A percentile compares a stretch with the other conserved stretches of the same genome.
These are phyloP conservation scores for Breynia disticha DNA, from an alignment of 441 rosid genomes.

Conservation along the genomic window DNA sequence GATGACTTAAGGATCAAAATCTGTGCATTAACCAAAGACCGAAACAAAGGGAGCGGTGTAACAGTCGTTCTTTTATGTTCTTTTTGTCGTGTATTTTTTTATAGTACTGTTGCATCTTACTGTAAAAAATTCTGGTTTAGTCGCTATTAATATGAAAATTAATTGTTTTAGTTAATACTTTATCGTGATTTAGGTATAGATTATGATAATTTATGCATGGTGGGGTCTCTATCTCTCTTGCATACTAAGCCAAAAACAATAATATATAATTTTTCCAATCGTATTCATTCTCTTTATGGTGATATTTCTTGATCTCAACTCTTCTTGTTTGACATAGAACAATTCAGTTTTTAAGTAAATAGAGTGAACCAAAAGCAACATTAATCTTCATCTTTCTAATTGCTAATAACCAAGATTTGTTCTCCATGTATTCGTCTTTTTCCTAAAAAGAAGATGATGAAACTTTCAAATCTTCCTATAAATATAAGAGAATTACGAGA, in stretches of 20 bases:
- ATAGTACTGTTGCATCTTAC: too few relatives aligned
- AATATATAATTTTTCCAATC: neutral
- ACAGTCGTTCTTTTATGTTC: too few relatives aligned
- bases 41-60: too few relatives aligned
- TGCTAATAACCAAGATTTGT: neutral
- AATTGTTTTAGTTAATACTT: too few relatives aligned
- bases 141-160: too few relatives aligned
- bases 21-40: too few relatives aligned
- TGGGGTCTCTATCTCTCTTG: neutral
- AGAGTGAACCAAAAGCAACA: neutral
- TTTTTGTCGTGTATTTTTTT: too few relatives aligned
- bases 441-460: neutral
- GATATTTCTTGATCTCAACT: slow-evolving; percentile 1
- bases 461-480: neutral
- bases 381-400: neutral
- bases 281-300: neutral
- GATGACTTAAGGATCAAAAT: neutral
- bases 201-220: too few relatives aligned
- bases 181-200: too few relatives aligned
- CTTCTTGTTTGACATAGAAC: neutral
- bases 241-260: neutral
- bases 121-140: too few relatives aligned
- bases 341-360: neutral
- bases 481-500: too few relatives aligned
- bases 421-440: neutral